Conservation (phyloP, 2,329 filamentous ascomycete species). For the Fusarium irregulare region DNA sequence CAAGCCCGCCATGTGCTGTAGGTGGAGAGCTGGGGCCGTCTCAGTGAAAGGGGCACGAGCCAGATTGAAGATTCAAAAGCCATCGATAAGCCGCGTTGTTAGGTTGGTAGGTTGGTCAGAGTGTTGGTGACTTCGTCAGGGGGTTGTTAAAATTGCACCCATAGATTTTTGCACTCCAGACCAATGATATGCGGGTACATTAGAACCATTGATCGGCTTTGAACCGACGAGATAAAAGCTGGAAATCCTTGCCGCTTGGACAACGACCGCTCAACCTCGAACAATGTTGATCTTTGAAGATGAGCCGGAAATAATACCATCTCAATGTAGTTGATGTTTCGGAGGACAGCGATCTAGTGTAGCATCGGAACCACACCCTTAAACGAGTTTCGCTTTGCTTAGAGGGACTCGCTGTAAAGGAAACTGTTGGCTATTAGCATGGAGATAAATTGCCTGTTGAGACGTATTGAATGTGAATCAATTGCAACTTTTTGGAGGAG, state of each 20-base stretch:
- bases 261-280: not conserved
- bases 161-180: slow-evolving; percentile 4
- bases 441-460: not conserved
- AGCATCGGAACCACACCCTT: not conserved
- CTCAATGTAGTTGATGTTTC: not conserved
- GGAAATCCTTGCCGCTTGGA: not conserved
- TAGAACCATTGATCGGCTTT: not conserved
- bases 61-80: slow-evolving; percentile 1
- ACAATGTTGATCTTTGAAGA: not conserved
- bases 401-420: slow-evolving; percentile 1
- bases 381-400: not conserved
- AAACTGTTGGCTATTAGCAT: slow-evolving; percentile 8
- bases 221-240: slow-evolving; percentile 10
- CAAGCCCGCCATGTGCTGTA: not conserved
- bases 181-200: slow-evolving; percentile 19
- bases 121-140: slow-evolving; percentile 10
- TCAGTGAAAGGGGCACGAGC: slow-evolving; percentile 34
- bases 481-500: not conserved
- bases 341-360: slow-evolving; percentile 2
- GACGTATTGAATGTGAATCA: slow-evolving; percentile 2
- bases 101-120: not conserved
- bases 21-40: slow-evolving; percentile 7
- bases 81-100: slow-evolving; percentile 20
- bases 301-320: not conserved
- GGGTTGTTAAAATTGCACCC: slow-evolving; percentile 28